Evolutionary conservation across 768 basidiomycete species (phyloP).

Genomic region (Nidula microcarpa): DNA sequence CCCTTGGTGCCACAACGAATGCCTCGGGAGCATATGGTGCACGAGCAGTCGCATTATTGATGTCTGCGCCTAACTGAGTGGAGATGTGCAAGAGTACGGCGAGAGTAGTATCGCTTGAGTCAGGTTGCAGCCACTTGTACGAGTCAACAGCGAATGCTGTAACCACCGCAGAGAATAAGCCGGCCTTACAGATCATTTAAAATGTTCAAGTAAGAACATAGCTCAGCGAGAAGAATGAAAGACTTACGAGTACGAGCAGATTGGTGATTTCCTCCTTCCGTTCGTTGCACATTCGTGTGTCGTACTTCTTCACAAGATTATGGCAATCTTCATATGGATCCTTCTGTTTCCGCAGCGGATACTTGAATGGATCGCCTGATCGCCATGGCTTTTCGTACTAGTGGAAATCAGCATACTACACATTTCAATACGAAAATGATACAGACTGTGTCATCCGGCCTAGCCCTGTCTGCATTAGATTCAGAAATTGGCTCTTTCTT

Average conservation of each 20-base stretch:
- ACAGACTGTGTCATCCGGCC: too few relatives aligned
- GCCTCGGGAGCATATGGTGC: too few relatives aligned
- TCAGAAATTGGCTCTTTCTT: too few relatives aligned
- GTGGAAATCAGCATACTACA: too few relatives aligned
- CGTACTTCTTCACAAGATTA: not conserved
- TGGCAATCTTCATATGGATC: not conserved
- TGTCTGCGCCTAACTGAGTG: not conserved
- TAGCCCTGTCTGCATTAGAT: too few relatives aligned
- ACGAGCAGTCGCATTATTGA: not conserved
- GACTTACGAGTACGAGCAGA: not conserved
- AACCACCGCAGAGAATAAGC: constrained; percentile 14
- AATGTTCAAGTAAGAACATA: too few relatives aligned
- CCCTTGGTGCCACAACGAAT: not conserved
- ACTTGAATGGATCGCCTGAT: not conserved
- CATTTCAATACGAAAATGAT: too few relatives aligned
- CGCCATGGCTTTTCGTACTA: too few relatives aligned
- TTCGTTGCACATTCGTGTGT: not conserved
- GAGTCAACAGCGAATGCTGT: constrained; percentile 15
- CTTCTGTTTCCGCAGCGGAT: not conserved
- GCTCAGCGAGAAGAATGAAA: not conserved
- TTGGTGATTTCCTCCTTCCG: not conserved
- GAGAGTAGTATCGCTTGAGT: constrained; percentile 1
- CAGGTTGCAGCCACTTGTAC: constrained; percentile 9
- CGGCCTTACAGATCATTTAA: constrained; percentile 4
- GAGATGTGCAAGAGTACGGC: constrained; percentile 6